Conservation (phyloP, 257 asterid species). For the Solanum chiquidenum region DNA sequence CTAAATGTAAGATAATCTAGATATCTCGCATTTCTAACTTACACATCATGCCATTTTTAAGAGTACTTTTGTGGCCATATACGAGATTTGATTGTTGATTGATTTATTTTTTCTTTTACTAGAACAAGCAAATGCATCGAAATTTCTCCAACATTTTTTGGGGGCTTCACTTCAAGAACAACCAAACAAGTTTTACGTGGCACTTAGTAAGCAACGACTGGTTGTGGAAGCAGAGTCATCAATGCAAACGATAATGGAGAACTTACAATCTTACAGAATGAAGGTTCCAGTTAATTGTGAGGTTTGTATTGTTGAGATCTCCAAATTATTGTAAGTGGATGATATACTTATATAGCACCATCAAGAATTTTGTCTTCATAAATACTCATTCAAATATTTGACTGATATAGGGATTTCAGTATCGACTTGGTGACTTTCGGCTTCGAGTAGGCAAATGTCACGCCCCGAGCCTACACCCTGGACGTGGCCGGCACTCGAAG, state of each 20-base stretch:
- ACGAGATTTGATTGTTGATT: neutral
- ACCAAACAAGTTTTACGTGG: slow-evolving; percentile 67
- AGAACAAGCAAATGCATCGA: slow-evolving; percentile 48
- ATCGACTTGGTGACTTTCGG: too few relatives aligned
- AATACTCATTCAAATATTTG: too few relatives aligned
- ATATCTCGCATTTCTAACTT: too few relatives aligned
- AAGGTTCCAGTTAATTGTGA: neutral
- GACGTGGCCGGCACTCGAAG: too few relatives aligned
- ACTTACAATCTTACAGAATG: slow-evolving; percentile 28
- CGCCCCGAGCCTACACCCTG: too few relatives aligned
- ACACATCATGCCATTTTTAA: too few relatives aligned
- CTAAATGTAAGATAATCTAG: too few relatives aligned
- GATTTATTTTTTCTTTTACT: neutral
- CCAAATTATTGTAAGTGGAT: neutral
- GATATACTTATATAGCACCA: neutral
- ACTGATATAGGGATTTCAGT: too few relatives aligned
- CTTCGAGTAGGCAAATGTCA: too few relatives aligned
- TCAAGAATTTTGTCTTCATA: neutral
- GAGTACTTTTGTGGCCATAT: too few relatives aligned
- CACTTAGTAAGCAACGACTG: slow-evolving; percentile 66
- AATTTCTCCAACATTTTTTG: slow-evolving; percentile 68
- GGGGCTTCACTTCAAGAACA: slow-evolving; percentile 86
- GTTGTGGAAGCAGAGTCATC: slow-evolving; percentile 78
- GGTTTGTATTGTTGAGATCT: neutral
- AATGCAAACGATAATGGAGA: slow-evolving; percentile 86